phyloP scores from a whole-genome alignment of 441 rosid species.

The Croton laevigatus region DNA sequence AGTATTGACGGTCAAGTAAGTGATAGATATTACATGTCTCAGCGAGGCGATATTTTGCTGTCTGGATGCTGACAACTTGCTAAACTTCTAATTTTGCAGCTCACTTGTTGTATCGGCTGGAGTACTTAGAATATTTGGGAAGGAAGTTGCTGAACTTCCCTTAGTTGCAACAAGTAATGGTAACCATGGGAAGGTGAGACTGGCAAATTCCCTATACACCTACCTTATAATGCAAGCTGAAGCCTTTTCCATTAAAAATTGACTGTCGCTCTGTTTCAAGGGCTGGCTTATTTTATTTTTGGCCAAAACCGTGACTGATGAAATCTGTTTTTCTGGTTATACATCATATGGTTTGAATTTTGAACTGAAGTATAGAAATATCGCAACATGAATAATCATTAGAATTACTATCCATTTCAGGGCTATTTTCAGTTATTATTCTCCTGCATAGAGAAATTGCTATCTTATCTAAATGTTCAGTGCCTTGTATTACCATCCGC shows the following conservation, averaged over 20 bases:
- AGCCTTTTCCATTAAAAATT: not conserved
- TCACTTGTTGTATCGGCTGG: slow-evolving; percentile 79
- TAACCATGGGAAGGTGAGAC: slow-evolving; percentile 59
- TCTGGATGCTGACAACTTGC: slow-evolving; percentile 12
- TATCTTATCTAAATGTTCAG: slow-evolving; percentile 60
- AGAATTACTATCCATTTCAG: slow-evolving; percentile 31
- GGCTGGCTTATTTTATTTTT: not conserved
- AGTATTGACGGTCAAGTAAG: slow-evolving; percentile 74
- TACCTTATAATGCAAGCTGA: not conserved
- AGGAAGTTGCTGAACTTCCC: slow-evolving; percentile 95
- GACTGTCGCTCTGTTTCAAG: not conserved
- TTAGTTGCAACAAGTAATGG: slow-evolving; percentile 78
- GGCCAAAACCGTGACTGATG: not conserved
- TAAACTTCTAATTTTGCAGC: slow-evolving; percentile 19
- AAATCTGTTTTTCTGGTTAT: not conserved
- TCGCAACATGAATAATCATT: not conserved
- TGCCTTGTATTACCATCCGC: slow-evolving; percentile 84
- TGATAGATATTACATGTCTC: not conserved
- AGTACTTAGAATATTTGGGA: slow-evolving; percentile 79
- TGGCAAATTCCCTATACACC: not conserved
- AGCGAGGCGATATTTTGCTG: not conserved
- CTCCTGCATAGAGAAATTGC: slow-evolving; percentile 80
- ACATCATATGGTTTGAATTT: not conserved
- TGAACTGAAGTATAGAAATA: not conserved
- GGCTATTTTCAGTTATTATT: slow-evolving; percentile 85